Percentiles rank a stretch among this genome's conserved stretches.
These are phyloP conservation scores for Saccharomyces cerevisiae DNA, from an alignment of 805 yeast species.

Conservation along the genomic window DNA sequence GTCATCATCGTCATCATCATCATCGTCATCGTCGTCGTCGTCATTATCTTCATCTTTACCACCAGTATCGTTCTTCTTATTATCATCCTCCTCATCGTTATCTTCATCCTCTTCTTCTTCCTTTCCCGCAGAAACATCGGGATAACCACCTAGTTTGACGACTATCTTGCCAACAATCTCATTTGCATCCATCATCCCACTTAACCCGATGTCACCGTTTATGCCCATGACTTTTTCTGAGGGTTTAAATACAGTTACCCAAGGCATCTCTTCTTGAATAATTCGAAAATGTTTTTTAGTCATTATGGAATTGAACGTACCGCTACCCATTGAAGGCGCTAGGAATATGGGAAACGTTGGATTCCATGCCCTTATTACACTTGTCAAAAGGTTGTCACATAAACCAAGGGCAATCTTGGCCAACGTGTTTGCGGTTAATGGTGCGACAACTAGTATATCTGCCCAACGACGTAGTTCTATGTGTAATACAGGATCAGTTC, in stretches of 20 bases:
- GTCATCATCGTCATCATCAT: slow-evolving; percentile 40
- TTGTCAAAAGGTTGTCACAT: slow-evolving; percentile 84
- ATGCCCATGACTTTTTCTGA: slow-evolving; percentile 87
- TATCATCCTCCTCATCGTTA: slow-evolving; percentile 30
- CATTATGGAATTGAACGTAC: slow-evolving; percentile 79
- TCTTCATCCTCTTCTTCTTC: slow-evolving; percentile 36
- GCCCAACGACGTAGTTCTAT: slow-evolving; percentile 96
- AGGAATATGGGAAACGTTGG: slow-evolving; percentile 77
- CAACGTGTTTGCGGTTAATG: slow-evolving; percentile 87
- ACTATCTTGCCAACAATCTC: slow-evolving; percentile 83
- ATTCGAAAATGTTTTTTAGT: slow-evolving; percentile 75
- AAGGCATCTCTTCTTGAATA: slow-evolving; percentile 83
- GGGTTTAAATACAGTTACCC: slow-evolving; percentile 85
- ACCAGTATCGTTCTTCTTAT: slow-evolving; percentile 22
- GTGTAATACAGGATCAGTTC: slow-evolving; percentile 87
- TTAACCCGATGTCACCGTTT: slow-evolving; percentile 96
- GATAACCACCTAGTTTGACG: slow-evolving; percentile 55
- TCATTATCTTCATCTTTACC: slow-evolving; percentile 23
- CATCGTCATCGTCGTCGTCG: slow-evolving; percentile 44
- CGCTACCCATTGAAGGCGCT: slow-evolving; percentile 93
- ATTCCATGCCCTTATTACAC: slow-evolving; percentile 94
- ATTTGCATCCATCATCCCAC: slow-evolving; percentile 97
- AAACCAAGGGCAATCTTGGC: slow-evolving; percentile 83
- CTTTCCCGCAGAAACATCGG: slow-evolving; percentile 43
- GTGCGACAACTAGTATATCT: slow-evolving; percentile 82